Percentiles rank a stretch among this genome's conserved stretches.
These are phyloP conservation scores for Artemisia annua DNA, from an alignment of 129 eudicot genomes.

Conservation along the genomic window DNA sequence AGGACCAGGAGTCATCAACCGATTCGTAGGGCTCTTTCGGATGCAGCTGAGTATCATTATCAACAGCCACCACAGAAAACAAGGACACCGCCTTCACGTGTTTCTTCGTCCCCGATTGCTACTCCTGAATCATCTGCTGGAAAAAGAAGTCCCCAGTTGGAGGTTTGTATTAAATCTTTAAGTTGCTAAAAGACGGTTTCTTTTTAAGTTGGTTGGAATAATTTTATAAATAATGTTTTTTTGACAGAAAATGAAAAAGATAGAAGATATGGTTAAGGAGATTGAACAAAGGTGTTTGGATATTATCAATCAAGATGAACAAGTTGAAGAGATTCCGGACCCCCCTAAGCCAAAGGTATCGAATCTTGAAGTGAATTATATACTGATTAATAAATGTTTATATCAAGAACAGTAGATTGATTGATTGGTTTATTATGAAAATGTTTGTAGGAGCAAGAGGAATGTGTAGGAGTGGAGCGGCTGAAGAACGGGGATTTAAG, in stretches of 20 bases:
- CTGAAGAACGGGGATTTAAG: constrained; percentile 15
- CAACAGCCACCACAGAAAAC: constrained; percentile 7
- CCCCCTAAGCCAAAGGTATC: background rate
- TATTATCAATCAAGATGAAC: background rate
- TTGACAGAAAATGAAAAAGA: background rate
- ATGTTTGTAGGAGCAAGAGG: constrained; percentile 10
- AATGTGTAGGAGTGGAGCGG: constrained; percentile 28
- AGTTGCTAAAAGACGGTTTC: background rate
- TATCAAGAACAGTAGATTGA: background rate
- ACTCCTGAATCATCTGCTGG: background rate
- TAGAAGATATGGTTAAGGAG: constrained; percentile 18
- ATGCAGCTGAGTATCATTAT: background rate
- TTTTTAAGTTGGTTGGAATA: too few relatives aligned
- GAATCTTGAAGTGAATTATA: background rate
- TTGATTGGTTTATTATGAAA: constrained; percentile 10
- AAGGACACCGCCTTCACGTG: background rate
- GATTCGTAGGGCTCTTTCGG: constrained; percentile 16
- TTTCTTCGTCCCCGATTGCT: background rate
- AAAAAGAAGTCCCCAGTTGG: constrained; percentile 6
- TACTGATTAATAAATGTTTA: background rate
- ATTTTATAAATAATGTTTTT: too few relatives aligned
- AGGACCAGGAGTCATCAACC: too few relatives aligned
- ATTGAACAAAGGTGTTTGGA: constrained; percentile 26
- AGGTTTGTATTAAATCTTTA: background rate
- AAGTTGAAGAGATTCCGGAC: background rate